These are phyloP conservation scores for Boletus rubescentipes DNA, from an alignment of 768 basidiomycete species.

Conservation along the genomic window DNA sequence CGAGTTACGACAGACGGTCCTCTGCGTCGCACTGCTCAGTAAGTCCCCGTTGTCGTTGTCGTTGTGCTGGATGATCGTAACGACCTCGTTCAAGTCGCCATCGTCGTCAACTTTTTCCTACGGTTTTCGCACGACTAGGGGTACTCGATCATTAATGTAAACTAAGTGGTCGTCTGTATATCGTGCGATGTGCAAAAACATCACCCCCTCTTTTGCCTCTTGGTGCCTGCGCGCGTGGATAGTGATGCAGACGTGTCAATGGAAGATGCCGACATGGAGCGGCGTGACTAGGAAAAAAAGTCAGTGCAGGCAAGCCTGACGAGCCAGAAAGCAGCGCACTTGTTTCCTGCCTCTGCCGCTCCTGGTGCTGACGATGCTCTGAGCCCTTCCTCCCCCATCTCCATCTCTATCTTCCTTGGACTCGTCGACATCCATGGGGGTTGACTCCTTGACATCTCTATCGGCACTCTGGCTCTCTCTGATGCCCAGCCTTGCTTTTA, in stretches of 20 bases:
- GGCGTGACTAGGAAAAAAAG: constrained; percentile 42
- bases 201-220: constrained; percentile 58
- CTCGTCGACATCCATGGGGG: constrained; percentile 53
- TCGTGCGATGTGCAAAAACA: constrained; percentile 2
- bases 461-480: constrained; percentile 45
- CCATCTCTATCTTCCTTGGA: constrained; percentile 29
- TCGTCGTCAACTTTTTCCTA: constrained; percentile 82
- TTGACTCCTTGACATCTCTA: constrained; percentile 39
- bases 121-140: constrained; percentile 55
- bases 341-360: constrained; percentile 60
- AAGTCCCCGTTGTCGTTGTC: constrained; percentile 18
- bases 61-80: background rate
- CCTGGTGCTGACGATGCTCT: constrained; percentile 61
- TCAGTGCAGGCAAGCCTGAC: background rate
- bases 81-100: constrained; percentile 54
- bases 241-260: constrained; percentile 63
- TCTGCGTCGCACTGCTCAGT: constrained; percentile 83
- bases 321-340: constrained; percentile 27
- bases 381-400: constrained; percentile 54
- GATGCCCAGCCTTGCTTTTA: constrained; percentile 60
- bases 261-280: constrained; percentile 74
- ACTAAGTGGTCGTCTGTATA: background rate
- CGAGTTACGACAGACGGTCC: constrained; percentile 55
- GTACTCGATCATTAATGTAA: constrained; percentile 15
- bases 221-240: constrained; percentile 50